phyloP scores from a whole-genome alignment of 352 stramenopile species.

The Pythium grandisporangium region DNA sequence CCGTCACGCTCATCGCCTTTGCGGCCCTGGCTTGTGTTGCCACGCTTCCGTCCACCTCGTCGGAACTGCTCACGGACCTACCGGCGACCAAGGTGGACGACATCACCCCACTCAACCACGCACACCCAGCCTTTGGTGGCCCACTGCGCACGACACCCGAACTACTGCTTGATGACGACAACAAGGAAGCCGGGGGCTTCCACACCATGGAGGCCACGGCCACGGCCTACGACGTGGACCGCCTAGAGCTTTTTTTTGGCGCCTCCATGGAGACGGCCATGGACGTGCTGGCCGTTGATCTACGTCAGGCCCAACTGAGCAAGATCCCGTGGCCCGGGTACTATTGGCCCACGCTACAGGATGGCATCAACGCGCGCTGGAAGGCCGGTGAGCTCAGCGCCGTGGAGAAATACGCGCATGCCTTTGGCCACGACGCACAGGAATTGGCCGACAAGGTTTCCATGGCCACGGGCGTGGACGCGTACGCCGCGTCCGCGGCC shows the following conservation, averaged over 20 bases:
- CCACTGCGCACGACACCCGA: background rate
- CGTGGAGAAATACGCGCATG: constrained; percentile 17
- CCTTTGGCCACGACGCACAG: constrained; percentile 14
- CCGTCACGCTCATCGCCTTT: constrained; percentile 7
- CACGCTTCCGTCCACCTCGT: background rate
- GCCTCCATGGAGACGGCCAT: background rate
- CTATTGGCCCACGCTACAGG: constrained; percentile 57
- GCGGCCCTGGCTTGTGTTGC: constrained; percentile 4
- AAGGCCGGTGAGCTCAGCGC: constrained; percentile 6
- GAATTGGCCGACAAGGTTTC: constrained; percentile 14
- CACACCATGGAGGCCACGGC: background rate
- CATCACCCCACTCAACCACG: constrained; percentile 3
- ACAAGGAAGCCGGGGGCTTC: constrained; percentile 2
- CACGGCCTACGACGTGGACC: background rate
- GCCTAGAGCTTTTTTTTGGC: constrained; percentile 5
- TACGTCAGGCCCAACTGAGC: background rate
- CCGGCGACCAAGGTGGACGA: constrained; percentile 4
- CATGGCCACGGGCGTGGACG: constrained; percentile 7
- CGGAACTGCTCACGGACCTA: constrained; percentile 4
- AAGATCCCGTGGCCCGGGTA: constrained; percentile 31
- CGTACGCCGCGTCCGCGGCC: background rate
- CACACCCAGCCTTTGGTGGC: constrained; percentile 10
- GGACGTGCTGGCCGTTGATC: constrained; percentile 1
- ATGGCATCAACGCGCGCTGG: constrained; percentile 62
- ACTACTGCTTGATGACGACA: constrained; percentile 5